Base-by-base conservation (phyloP, 306 rosid species). In the Abrus pulchellus region DNA sequence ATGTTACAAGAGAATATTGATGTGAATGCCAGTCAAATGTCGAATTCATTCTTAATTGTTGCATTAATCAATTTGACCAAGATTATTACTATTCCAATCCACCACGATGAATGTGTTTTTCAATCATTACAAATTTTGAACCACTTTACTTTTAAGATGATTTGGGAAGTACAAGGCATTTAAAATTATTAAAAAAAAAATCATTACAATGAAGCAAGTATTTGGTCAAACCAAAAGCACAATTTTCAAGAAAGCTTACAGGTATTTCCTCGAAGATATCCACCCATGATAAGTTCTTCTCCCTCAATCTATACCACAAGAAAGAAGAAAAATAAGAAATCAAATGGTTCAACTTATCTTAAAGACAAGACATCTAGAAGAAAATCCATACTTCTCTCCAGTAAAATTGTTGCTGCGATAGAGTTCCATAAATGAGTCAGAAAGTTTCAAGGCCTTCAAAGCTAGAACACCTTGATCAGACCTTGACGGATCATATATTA, bases 241-340 rank as follows among this genome's bases (percentile, higher is more conserved):
- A 74, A 78, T 72, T 64, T 50, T 62, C 0, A 54, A 53, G 73
- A 77, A 61, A 65, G 53, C 98, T 89, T 86, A 95, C 98, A 55
- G 99, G 97, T 81, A 95, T 95, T 87, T 95, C 99, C 86, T 93
- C 98, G 12, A 95, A 95, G 80, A 95, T 93, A 82, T 93, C 97
- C 85, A 93, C 98, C 99, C 99, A 93, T 38, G 98, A 82, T 49
- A 95, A 83, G 78, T 93, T 95, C 74, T 91, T 95, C 92, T 93
- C 99, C 90, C 99, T 95, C 91, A 93, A 86, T 83, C 99, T 95
- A 82, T 83, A 57, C 28, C 76, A 80, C 34, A 77, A 80, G 77
- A 84, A 10, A 69, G 38, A 10, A 69, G 38, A 48, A 27, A 71
- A 80, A 80, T 86, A 55, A 83, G 73, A 68, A 71, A 78, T 83